Base-by-base conservation (phyloP, 108 stramenopile species). In the Licmophora abbreviata region DNA sequence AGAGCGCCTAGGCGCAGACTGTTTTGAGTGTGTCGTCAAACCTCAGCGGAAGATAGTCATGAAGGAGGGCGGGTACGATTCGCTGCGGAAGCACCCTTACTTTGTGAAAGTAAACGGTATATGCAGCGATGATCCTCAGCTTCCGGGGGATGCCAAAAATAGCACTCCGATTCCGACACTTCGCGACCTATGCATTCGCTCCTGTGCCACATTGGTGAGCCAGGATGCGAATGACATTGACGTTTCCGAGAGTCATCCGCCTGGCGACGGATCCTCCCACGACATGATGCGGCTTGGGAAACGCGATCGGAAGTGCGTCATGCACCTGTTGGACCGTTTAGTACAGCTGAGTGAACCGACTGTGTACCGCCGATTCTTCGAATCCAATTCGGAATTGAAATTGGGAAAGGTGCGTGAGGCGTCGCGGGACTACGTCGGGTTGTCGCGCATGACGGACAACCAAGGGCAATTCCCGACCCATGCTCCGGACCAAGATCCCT, bases 401-500 rank as follows among this genome's bases (percentile, higher is more conserved):
- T 51, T 83, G 37, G 65, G 68, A 48, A 69, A 78, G 59, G 69
- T 84, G 4, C 56, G 86, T 38, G 57, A 66, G 8, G 51, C 48
- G 8, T 68, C 82, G 1, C 53, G 74, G n/a, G 86, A 88, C 48
- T 71, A 77, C 50, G 68, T 86, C 20, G 86, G 85, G 2, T 55
- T 88, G 49, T 88, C 91, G 4, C 84, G 77, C 44, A 81, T 85
- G 62, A 85, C 76, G 55, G 87, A 88, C 28, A 74, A 84, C 27
- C 80, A 84, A 57, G 78, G 78, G 45, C 78, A 85, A 53, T 72
- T 74, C 35, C 77, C 69, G 9, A 64, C 71, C 26, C 54, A 66
- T 9, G 53, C 70, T 10, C 64, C 74, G 40, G 60, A 59, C 24
- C 54, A 68, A 35, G 72, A 79, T 45, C 72, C 69, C 1, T 67